Evolutionary conservation across 192 early-diverging fungal species (phyloP), one percentile per base, ranked within the genome.

Genomic region (Backusella luteola): DNA sequence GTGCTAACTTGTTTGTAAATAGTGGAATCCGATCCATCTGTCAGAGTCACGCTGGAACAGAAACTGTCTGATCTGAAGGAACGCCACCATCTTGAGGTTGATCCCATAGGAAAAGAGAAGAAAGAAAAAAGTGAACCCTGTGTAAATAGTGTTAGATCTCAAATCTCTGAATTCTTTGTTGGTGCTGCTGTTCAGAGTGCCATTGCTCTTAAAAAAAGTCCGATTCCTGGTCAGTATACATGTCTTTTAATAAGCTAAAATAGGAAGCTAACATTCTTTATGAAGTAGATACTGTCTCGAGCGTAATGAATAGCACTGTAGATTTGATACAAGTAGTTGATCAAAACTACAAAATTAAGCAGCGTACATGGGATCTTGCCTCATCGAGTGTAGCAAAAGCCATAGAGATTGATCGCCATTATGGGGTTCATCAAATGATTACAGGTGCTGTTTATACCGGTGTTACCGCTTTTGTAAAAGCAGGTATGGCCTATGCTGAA

Each of bases 401-500:
- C 15, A 76, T 88, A 53, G 80, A 88, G 46, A 71, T 88, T 17
- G 87, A 88, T 73, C 84, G 82, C 52, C 84, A 88, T 39, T 88
- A 86, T 77, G 84, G 83, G 3, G 76, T 88, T 36, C 87, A 88
- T 42, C 84, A 85, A 77, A 83, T 77, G 52, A 82, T 88, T 12
- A 82, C 84, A 3, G 84, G 86, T 53, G 80, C 77, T 34, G 49
- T 86, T 32, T 88, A 84, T 42, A 85, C 82, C 0, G 80, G 84
- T 0, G 44, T 84, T 15, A 84, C 87, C 4, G 85, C 85, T 19
- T 69, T 84, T 35, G 83, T 88, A 73, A 88, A 85, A 66, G 87
- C 87, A 8, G 84, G 85, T 9, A 80, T 88, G 21, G 87, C 87
- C 4, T 88, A 88, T 66, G 83, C 81, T 44, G 85, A 88, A 69